A percentile compares a stretch with the other conserved stretches of the same genome.
phyloP scores from a whole-genome alignment of 805 yeast species.

The Hanseniaspora clermontiae region DNA sequence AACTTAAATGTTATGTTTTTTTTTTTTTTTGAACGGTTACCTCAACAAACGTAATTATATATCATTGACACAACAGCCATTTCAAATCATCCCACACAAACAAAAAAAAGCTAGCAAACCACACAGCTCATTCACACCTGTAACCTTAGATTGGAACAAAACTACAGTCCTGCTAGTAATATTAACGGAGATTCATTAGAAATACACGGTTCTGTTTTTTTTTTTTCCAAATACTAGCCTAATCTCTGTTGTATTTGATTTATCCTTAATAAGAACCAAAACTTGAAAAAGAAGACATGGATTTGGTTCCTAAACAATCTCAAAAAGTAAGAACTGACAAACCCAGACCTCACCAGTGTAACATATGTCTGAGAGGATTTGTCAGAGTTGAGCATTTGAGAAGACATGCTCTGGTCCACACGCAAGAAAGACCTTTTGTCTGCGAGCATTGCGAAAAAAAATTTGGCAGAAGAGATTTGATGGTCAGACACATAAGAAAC shows the following conservation, averaged over 20 bases:
- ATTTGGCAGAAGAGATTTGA: slow-evolving; percentile 80
- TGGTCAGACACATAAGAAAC: slow-evolving; percentile 88
- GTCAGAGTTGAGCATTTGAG: slow-evolving; percentile 89
- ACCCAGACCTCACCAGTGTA: slow-evolving; percentile 86
- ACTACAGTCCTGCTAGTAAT: too few species aligned
- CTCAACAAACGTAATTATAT: too few species aligned
- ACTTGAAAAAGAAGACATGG: not conserved
- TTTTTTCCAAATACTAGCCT: too few species aligned
- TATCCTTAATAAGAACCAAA: not conserved
- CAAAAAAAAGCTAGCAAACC: too few species aligned
- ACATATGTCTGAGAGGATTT: slow-evolving; percentile 86
- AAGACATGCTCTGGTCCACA: slow-evolving; percentile 87
- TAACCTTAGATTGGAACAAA: too few species aligned
- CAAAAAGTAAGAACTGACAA: slow-evolving; percentile 77
- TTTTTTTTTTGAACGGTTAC: too few species aligned
- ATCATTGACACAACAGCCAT: too few species aligned
- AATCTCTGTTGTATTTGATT: not conserved
- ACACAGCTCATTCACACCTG: too few species aligned
- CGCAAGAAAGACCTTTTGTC: slow-evolving; percentile 90
- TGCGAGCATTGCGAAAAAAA: slow-evolving; percentile 95
- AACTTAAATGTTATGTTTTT: too few species aligned
- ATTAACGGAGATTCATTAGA: too few species aligned
- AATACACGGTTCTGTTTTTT: too few species aligned
- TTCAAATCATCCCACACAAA: too few species aligned
- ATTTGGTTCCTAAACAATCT: slow-evolving; percentile 62